Evolutionary conservation across 2,329 filamentous ascomycete genomes (phyloP).

Genomic region (Pestalotiopsis sp.): DNA sequence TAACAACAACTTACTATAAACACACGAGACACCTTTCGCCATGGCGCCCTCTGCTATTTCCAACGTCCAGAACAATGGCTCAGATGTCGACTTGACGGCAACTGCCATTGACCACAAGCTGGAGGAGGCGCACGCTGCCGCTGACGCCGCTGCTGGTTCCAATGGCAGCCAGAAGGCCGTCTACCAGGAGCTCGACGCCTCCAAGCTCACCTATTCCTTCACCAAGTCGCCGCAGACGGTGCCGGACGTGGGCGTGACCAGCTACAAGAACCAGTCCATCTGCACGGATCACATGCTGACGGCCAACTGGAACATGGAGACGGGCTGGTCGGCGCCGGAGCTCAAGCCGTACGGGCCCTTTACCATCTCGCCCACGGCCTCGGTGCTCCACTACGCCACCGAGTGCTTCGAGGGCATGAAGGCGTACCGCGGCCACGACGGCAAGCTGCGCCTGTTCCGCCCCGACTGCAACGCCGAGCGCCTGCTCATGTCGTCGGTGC

Average conservation of each 20-base stretch:
- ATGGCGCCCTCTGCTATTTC: conserved; percentile 52
- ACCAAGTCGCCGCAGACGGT: conserved; percentile 28
- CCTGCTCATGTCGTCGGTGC: conserved; percentile 46
- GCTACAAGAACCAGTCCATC: conserved; percentile 46
- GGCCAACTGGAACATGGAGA: conserved; percentile 58
- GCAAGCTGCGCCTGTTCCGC: conserved; percentile 67
- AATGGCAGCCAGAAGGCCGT: conserved; percentile 43
- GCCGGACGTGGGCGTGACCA: conserved; percentile 28
- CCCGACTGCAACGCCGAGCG: conserved; percentile 63
- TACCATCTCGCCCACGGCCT: conserved; percentile 67
- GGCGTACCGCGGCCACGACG: conserved; percentile 71
- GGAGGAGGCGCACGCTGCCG: conserved; percentile 30
- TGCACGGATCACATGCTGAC: conserved; percentile 88
- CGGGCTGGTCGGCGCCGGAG: conserved; percentile 67
- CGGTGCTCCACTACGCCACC: conserved; percentile 73
- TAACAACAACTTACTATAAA: neutral
- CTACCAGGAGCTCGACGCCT: conserved; percentile 62
- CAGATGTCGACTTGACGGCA: conserved; percentile 54
- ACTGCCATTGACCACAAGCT: conserved; percentile 54
- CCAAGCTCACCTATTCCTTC: conserved; percentile 57
- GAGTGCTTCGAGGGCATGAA: conserved; percentile 77
- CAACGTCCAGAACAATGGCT: conserved; percentile 39
- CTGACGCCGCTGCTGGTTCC: conserved; percentile 25
- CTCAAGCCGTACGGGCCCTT: conserved; percentile 69
- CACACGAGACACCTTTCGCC: neutral